Evolutionary conservation across 495 filamentous ascomycete species (phyloP).

Genomic region (Lentithecium fluviatile): DNA sequence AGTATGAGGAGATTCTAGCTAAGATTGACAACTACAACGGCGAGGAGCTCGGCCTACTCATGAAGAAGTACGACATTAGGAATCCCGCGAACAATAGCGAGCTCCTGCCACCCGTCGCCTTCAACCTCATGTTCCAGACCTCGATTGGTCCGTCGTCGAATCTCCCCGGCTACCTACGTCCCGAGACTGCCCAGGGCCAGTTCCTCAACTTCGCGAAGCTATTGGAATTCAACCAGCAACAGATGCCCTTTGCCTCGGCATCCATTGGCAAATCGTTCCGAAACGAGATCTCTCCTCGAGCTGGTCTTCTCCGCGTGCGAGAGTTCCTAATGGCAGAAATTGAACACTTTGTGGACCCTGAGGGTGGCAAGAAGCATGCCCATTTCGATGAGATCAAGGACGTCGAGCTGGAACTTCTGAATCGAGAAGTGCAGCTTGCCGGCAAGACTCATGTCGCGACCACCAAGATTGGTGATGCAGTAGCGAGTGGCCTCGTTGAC

Average conservation of each 20-base stretch:
- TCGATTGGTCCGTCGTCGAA: constrained; percentile 66
- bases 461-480: constrained; percentile 69
- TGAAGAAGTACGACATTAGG: constrained; percentile 63
- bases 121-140: constrained; percentile 77
- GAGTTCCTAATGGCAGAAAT: constrained; percentile 80
- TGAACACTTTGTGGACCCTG: constrained; percentile 76
- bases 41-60: constrained; percentile 64
- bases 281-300: constrained; percentile 69
- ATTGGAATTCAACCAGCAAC: constrained; percentile 71
- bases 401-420: constrained; percentile 65
- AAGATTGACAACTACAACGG: constrained; percentile 73
- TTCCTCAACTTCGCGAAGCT: constrained; percentile 62
- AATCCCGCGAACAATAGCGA: constrained; percentile 62
- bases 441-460: constrained; percentile 62
- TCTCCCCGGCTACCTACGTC: constrained; percentile 23
- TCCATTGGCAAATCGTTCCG: constrained; percentile 75
- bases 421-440: constrained; percentile 68
- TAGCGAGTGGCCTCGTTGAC: constrained; percentile 66
- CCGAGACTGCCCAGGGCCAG: constrained; percentile 33
- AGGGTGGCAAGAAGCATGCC: constrained; percentile 68
- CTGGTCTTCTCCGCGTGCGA: constrained; percentile 65
- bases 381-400: constrained; percentile 68
- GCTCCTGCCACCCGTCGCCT: constrained; percentile 61
- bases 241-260: constrained; percentile 76
- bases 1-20: constrained; percentile 68